Evolutionary conservation across 2,329 filamentous ascomycete genomes (phyloP).

Genomic region (Alternaria brassicicola): DNA sequence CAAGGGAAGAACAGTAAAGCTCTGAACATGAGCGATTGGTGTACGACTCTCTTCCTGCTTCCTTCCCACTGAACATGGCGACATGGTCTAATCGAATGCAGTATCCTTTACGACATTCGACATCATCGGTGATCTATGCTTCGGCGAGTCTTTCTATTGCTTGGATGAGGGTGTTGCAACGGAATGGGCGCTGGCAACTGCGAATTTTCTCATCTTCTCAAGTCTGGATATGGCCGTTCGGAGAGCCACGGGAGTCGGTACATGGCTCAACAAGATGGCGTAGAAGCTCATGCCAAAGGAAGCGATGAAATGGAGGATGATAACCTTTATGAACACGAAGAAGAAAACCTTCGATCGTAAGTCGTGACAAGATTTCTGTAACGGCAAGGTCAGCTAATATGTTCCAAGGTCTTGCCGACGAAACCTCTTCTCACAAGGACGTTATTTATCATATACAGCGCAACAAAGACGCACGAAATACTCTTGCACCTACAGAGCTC

Average conservation of each 20-base stretch:
- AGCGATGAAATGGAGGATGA: background rate
- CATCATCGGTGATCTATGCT: constrained; percentile 2
- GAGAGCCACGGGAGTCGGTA: background rate
- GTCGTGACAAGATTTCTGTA: background rate
- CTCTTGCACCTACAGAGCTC: background rate
- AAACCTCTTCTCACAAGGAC: background rate
- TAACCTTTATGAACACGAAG: background rate
- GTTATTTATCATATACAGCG: background rate
- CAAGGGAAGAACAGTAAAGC: background rate
- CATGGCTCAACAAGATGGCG: background rate
- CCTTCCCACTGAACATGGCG: background rate
- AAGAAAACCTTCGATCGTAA: constrained; percentile 1
- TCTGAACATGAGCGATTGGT: background rate
- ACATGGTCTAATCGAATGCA: background rate
- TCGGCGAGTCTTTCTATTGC: background rate
- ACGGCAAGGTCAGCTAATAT: background rate
- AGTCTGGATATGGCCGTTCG: background rate
- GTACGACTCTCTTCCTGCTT: background rate
- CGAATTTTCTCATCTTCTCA: background rate
- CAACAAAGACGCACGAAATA: background rate
- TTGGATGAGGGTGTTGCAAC: background rate
- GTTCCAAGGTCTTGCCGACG: background rate
- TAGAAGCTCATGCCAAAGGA: background rate
- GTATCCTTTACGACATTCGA: constrained; percentile 1
- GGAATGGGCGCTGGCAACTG: background rate